Evolutionary conservation across 2,329 filamentous ascomycete species (phyloP).

Genomic region (Sporothrix pallida): DNA sequence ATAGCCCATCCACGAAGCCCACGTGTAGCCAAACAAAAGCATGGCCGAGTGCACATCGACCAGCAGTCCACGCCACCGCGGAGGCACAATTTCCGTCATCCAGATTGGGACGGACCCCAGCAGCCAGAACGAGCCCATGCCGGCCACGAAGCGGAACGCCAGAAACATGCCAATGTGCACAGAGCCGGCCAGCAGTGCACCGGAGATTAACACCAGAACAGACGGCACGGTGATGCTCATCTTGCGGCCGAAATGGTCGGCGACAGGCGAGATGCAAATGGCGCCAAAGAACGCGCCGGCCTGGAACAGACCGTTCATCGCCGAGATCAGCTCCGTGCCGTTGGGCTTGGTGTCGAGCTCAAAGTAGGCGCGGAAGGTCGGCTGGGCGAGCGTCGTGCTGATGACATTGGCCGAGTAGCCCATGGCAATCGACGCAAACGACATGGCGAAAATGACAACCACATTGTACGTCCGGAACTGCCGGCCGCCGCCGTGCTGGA

Average conservation of each 20-base stretch:
- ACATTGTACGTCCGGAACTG: not conserved
- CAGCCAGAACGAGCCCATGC: slow-evolving; percentile 1
- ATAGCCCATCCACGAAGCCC: not conserved
- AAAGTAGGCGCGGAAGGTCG: not conserved
- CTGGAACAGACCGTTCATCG: not conserved
- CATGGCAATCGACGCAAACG: not conserved
- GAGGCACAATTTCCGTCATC: not conserved
- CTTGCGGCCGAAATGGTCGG: not conserved
- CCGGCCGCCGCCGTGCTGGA: not conserved
- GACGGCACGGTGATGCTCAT: not conserved
- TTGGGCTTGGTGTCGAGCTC: not conserved
- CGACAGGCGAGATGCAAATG: not conserved
- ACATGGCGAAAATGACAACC: not conserved
- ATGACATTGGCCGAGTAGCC: not conserved
- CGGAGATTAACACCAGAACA: not conserved
- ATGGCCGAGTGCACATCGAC: not conserved
- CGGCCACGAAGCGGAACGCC: not conserved
- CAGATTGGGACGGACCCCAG: not conserved
- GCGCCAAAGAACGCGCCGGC: not conserved
- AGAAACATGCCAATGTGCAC: slow-evolving; percentile 5
- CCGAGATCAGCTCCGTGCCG: not conserved
- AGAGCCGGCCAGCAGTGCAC: not conserved
- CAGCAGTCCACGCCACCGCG: not conserved
- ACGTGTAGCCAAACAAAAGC: not conserved
- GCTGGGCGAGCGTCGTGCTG: not conserved